These are phyloP conservation scores for Fragaria iinumae DNA, from an alignment of 306 rosid genomes.

Conservation along the genomic window DNA sequence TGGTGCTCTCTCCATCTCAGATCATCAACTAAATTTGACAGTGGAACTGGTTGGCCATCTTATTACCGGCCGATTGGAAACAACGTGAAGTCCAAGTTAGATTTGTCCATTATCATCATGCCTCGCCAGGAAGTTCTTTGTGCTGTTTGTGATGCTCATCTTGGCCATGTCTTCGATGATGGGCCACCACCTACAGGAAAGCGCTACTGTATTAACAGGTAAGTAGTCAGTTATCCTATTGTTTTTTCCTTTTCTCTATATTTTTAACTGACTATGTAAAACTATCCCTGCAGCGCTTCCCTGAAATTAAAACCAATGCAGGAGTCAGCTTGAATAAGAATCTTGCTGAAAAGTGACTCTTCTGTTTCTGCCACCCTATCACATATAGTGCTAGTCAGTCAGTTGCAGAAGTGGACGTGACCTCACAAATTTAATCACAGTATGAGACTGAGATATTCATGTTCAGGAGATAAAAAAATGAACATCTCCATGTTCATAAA, in stretches of 20 bases:
- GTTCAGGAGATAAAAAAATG: background rate
- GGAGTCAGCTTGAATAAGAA: constrained; percentile 14
- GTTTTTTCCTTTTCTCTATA: background rate
- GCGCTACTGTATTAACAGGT: constrained; percentile 95
- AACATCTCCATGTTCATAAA: background rate
- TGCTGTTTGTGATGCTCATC: constrained; percentile 82
- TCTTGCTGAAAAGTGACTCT: background rate
- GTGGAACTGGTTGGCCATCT: constrained; percentile 99
- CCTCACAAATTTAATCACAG: background rate
- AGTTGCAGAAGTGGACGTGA: background rate
- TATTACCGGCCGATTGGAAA: constrained; percentile 74
- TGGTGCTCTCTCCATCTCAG: constrained; percentile 36
- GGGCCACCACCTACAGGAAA: constrained; percentile 92
- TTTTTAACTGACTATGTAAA: constrained; percentile 17
- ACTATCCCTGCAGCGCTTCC: constrained; percentile 56
- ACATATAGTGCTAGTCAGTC: background rate
- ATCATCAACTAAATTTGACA: constrained; percentile 83
- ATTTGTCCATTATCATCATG: constrained; percentile 85
- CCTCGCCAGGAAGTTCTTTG: constrained; percentile 94
- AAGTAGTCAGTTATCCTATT: background rate
- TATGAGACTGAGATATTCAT: background rate
- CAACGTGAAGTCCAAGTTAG: constrained; percentile 76
- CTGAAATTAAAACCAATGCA: constrained; percentile 56
- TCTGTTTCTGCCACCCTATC: background rate
- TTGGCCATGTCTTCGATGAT: constrained; percentile 93